Evolutionary conservation across 441 rosid genomes (phyloP).

Genomic region (Lepidium campestre): DNA sequence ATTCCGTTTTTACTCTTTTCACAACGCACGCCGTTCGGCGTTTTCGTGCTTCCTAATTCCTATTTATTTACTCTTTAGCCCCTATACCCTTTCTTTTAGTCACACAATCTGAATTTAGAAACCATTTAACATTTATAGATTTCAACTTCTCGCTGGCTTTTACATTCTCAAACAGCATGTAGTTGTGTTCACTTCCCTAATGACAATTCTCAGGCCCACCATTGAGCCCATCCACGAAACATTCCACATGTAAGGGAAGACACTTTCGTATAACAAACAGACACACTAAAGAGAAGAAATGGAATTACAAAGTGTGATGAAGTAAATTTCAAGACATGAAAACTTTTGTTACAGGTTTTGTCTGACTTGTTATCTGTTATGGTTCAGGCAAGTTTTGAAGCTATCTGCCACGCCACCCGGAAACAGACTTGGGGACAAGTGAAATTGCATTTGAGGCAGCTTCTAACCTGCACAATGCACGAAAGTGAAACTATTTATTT

Average conservation of each 20-base stretch:
- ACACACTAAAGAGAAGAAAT: background rate
- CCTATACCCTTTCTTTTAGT: background rate
- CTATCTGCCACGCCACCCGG: slow-evolving; percentile 69
- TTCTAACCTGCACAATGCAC: slow-evolving; percentile 55
- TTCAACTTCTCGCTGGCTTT: background rate
- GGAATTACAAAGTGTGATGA: background rate
- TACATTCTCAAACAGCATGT: background rate
- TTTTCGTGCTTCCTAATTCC: slow-evolving; percentile 8
- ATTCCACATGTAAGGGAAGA: background rate
- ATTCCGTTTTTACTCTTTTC: slow-evolving; percentile 22
- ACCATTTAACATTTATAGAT: background rate
- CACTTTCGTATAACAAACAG: background rate
- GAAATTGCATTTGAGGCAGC: slow-evolving; percentile 63
- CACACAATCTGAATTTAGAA: background rate
- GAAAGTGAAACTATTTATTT: background rate
- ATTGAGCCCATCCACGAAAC: background rate
- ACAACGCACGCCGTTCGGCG: slow-evolving; percentile 25
- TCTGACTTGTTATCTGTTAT: background rate
- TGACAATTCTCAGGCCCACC: slow-evolving; percentile 1
- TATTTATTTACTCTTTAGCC: background rate
- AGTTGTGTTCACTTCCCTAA: background rate
- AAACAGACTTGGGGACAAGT: slow-evolving; percentile 71
- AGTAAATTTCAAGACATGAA: background rate
- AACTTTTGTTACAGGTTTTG: background rate
- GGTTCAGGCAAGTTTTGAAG: background rate